phyloP scores from a whole-genome alignment of 495 filamentous ascomycete genomes.

The Xylaria longipes region DNA sequence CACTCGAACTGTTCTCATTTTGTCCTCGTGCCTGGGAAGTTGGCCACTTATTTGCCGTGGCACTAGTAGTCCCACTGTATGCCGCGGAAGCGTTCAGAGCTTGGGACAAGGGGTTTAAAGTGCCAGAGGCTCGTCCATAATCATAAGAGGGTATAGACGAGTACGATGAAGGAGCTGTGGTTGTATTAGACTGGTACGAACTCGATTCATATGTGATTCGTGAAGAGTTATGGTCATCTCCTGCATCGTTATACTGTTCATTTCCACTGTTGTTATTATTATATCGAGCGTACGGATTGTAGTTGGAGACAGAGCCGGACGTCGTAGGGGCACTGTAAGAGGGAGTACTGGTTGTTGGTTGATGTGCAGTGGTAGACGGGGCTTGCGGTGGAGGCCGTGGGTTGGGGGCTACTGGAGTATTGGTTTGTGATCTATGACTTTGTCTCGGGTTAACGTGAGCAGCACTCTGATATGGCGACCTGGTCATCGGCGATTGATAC shows the following conservation, averaged over 20 bases:
- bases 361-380: conserved; percentile 26
- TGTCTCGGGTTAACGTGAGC: conserved; percentile 32
- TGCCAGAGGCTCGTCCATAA: conserved; percentile 30
- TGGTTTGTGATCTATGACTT: conserved; percentile 34
- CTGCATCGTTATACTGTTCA: conserved; percentile 32
- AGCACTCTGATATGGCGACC: conserved; percentile 35
- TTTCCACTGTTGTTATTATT: conserved; percentile 31
- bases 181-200: conserved; percentile 33
- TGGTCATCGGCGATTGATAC: conserved; percentile 30
- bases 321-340: conserved; percentile 30
- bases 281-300: conserved; percentile 36
- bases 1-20: conserved; percentile 22
- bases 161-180: conserved; percentile 32
- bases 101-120: conserved; percentile 36
- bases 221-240: conserved; percentile 30
- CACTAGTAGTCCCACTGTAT: conserved; percentile 25
- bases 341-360: conserved; percentile 22
- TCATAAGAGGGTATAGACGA: conserved; percentile 33
- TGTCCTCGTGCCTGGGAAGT: conserved; percentile 33
- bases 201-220: conserved; percentile 37
- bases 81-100: conserved; percentile 28
- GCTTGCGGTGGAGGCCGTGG: conserved; percentile 35
- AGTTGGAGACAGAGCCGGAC: conserved; percentile 31
- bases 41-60: conserved; percentile 33
- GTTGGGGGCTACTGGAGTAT: conserved; percentile 32